A percentile compares a stretch with the other conserved stretches of the same genome.
These are phyloP conservation scores for Cyberlindnera suaveolens DNA, from an alignment of 805 yeast genomes.

Conservation along the genomic window DNA sequence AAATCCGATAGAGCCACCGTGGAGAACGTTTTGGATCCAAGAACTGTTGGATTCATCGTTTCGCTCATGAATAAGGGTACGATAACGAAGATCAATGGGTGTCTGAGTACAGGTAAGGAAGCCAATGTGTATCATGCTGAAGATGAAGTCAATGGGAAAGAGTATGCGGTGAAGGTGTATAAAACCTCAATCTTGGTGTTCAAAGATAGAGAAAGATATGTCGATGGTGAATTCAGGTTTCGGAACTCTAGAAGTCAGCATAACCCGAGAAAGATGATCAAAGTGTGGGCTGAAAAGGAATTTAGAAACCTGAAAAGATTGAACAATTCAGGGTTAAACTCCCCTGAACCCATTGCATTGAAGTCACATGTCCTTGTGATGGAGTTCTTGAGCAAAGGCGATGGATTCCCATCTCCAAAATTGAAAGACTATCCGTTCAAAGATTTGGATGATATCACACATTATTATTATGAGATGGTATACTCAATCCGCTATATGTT, in stretches of 20 bases:
- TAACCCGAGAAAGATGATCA: constrained; percentile 96
- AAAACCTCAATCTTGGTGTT: constrained; percentile 96
- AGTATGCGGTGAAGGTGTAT: constrained; percentile 86
- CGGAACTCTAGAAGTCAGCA: constrained; percentile 79
- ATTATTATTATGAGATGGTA: constrained; percentile 71
- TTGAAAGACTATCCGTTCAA: constrained; percentile 76
- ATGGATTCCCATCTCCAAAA: constrained; percentile 87
- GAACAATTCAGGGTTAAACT: constrained; percentile 73
- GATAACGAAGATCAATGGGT: constrained; percentile 83
- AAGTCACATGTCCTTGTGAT: constrained; percentile 88
- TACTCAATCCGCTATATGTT: constrained; percentile 83
- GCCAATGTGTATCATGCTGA: constrained; percentile 94
- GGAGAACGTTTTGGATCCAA: constrained; percentile 92
- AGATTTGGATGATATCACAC: constrained; percentile 56
- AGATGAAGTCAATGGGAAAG: constrained; percentile 39
- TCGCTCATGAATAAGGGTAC: constrained; percentile 80
- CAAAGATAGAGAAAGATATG: constrained; percentile 93
- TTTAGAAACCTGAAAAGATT: constrained; percentile 87
- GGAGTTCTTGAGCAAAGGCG: constrained; percentile 79
- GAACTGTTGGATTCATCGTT: constrained; percentile 78
- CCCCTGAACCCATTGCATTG: constrained; percentile 87
- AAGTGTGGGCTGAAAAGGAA: constrained; percentile 98
- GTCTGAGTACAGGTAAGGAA: constrained; percentile 94
- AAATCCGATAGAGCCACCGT: constrained; percentile 94
- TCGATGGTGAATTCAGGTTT: constrained; percentile 92